Evolutionary conservation across 2,329 filamentous ascomycete species (phyloP).

Genomic region (Sphaerulina populicola): DNA sequence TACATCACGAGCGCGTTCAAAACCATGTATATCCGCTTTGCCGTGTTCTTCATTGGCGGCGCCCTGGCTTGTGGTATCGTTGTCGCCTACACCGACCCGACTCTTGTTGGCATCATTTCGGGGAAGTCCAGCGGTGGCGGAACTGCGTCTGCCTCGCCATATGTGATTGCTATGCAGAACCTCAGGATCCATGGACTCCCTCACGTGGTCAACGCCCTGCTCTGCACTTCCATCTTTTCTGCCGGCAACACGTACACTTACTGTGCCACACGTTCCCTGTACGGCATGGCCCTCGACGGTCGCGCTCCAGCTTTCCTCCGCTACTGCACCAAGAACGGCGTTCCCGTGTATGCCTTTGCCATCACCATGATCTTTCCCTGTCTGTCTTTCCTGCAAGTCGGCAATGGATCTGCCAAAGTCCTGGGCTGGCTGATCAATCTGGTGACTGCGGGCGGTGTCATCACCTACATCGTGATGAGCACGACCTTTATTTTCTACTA

Average conservation of each 20-base stretch:
- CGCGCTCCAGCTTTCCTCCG: slow-evolving; percentile 48
- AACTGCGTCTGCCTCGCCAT: slow-evolving; percentile 28
- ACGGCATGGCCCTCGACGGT: slow-evolving; percentile 46
- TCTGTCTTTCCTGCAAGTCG: slow-evolving; percentile 31
- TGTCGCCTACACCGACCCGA: slow-evolving; percentile 31
- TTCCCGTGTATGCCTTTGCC: slow-evolving; percentile 50
- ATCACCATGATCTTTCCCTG: slow-evolving; percentile 36
- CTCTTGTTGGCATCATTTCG: slow-evolving; percentile 24
- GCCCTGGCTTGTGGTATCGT: slow-evolving; percentile 42
- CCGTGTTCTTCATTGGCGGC: slow-evolving; percentile 43
- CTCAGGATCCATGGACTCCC: slow-evolving; percentile 38
- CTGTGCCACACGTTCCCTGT: slow-evolving; percentile 45
- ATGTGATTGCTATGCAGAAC: slow-evolving; percentile 39
- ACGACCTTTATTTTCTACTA: slow-evolving; percentile 52
- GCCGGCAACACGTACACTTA: slow-evolving; percentile 49
- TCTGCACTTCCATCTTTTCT: slow-evolving; percentile 47
- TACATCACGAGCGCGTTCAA: slow-evolving; percentile 45
- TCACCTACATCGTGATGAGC: slow-evolving; percentile 55
- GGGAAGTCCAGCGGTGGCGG: slow-evolving; percentile 20
- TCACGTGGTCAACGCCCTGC: slow-evolving; percentile 30
- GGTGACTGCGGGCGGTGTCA: slow-evolving; percentile 42
- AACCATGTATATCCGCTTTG: slow-evolving; percentile 43
- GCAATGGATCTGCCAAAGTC: slow-evolving; percentile 26
- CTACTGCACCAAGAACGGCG: slow-evolving; percentile 52
- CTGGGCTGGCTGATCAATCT: slow-evolving; percentile 44